phyloP scores from a whole-genome alignment of 768 basidiomycete genomes.

The Coprinopsis cinerea region DNA sequence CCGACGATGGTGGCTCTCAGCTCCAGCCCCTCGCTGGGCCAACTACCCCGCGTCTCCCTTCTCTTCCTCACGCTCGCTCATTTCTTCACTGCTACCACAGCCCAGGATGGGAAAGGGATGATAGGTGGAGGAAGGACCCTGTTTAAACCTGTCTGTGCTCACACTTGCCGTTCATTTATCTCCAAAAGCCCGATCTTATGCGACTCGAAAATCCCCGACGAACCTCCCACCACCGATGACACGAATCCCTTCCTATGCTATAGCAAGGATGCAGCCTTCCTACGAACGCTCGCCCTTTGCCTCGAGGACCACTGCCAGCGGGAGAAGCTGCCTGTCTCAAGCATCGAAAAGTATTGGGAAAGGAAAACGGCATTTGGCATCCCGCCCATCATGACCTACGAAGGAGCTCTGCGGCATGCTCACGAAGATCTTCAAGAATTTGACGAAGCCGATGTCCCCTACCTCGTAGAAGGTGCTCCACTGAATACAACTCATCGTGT shows the following conservation, averaged over 20 bases:
- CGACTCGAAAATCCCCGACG: not conserved
- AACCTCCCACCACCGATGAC: not conserved
- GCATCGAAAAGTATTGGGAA: conserved; percentile 11
- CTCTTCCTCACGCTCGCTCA: not conserved
- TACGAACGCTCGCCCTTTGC: conserved; percentile 8
- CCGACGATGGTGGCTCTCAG: no score
- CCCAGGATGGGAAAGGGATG: conserved; percentile 7
- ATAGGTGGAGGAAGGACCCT: conserved; percentile 6
- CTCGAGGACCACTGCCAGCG: conserved; percentile 1
- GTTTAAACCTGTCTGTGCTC: conserved; percentile 9
- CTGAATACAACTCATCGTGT: conserved; percentile 7
- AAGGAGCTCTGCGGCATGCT: conserved; percentile 7
- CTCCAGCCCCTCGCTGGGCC: no score
- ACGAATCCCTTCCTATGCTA: conserved; percentile 5
- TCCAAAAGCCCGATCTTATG: not conserved
- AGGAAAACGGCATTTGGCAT: conserved; percentile 5
- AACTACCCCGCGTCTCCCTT: no score
- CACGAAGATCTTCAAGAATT: conserved; percentile 2
- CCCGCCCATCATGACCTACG: conserved; percentile 9
- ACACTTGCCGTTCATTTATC: conserved; percentile 7
- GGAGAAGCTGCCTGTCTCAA: not conserved
- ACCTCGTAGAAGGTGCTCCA: not conserved
- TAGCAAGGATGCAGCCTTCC: conserved; percentile 9
- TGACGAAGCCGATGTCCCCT: conserved; percentile 8
- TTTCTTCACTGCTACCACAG: conserved; percentile 1